Conservation (phyloP, 768 basidiomycete species). For the Russula foetens region DNA sequence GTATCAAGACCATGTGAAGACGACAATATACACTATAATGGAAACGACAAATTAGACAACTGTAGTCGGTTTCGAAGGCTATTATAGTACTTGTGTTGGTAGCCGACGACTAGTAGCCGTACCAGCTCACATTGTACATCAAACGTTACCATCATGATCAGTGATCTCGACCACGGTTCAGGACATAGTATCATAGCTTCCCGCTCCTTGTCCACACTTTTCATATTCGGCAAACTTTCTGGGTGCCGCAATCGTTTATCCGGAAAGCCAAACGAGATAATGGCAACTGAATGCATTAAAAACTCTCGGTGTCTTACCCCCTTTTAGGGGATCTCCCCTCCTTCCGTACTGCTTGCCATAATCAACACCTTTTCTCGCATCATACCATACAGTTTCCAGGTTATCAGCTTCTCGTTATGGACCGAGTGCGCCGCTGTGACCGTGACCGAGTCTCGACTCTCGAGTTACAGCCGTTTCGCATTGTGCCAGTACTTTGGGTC, state of each 20-base stretch:
- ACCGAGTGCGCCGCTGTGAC: background rate
- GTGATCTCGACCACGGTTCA: background rate
- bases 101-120: too few relatives aligned
- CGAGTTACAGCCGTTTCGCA: background rate
- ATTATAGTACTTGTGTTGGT: too few relatives aligned
- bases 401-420: background rate
- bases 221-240: background rate
- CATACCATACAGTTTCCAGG: background rate
- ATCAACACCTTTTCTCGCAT: background rate
- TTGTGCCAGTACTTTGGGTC: background rate
- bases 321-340: background rate
- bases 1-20: too few relatives aligned
- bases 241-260: background rate
- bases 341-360: background rate
- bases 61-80: too few relatives aligned
- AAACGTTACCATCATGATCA: background rate
- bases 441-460: background rate
- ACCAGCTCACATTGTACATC: too few relatives aligned
- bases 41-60: too few relatives aligned
- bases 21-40: too few relatives aligned
- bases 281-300: background rate
- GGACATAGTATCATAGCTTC: background rate
- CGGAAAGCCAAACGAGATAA: background rate
- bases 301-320: background rate
- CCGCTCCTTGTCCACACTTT: background rate